These are phyloP conservation scores for Sclerospora graminicola DNA, from an alignment of 352 stramenopile species.

Conservation along the genomic window DNA sequence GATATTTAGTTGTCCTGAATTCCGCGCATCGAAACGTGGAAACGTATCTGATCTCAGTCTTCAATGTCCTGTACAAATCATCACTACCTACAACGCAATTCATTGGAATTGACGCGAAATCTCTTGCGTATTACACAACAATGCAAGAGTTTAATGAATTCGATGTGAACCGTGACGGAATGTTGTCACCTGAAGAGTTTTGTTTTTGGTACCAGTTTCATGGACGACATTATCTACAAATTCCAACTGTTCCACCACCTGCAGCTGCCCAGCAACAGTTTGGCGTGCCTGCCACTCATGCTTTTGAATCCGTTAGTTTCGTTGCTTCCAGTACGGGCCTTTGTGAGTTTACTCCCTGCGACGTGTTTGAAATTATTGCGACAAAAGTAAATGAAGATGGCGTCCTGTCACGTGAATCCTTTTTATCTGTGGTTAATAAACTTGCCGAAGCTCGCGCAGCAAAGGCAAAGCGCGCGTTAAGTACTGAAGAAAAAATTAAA, in stretches of 20 bases:
- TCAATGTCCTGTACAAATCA: conserved; percentile 53
- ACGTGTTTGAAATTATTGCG: conserved; percentile 80
- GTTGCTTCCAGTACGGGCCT: conserved; percentile 53
- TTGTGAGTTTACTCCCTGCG: conserved; percentile 31
- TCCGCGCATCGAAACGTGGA: conserved; percentile 71
- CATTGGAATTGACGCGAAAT: conserved; percentile 40
- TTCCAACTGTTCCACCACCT: background rate
- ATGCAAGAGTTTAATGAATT: conserved; percentile 78
- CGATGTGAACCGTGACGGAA: conserved; percentile 74
- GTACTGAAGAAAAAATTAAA: conserved; percentile 21
- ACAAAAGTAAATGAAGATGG: conserved; percentile 77
- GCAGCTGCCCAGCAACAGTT: conserved; percentile 1
- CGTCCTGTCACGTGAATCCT: conserved; percentile 50
- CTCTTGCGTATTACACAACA: conserved; percentile 62
- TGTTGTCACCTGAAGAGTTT: conserved; percentile 75
- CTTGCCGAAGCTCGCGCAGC: conserved; percentile 32
- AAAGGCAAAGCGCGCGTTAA: conserved; percentile 15
- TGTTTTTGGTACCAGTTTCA: conserved; percentile 58
- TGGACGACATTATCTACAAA: conserved; percentile 17
- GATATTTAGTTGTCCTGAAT: too few relatives aligned
- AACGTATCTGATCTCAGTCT: conserved; percentile 64
- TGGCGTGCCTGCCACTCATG: conserved; percentile 3
- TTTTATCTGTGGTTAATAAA: conserved; percentile 62
- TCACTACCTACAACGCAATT: conserved; percentile 20
- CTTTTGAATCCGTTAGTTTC: conserved; percentile 42